Base-by-base conservation (phyloP, 2,329 filamentous ascomycete genomes). In the Sporothrix euskadiensis region DNA sequence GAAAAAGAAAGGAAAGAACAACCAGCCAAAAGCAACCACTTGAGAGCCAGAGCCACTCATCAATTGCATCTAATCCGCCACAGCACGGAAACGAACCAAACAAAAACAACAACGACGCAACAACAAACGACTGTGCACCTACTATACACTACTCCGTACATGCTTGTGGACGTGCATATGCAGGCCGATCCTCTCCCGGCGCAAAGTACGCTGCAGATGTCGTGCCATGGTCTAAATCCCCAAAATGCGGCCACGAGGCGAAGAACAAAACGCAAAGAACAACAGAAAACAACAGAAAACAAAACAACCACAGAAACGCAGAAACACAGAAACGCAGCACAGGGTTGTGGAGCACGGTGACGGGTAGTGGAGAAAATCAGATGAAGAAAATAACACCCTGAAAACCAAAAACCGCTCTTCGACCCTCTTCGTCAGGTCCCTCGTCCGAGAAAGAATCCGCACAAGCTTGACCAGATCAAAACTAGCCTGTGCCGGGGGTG, bases 91-190 rank as follows among this genome's bases (percentile, higher is more conserved):
- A 35, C 52, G 65, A 69, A 69, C 41, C 41, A 54, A 69, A 39
- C 22, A 52, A 30, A 56, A 14, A 56, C 8, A 69, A 49, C 16
- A 56, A 14, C 19, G 19, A 69, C 22, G 16, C 30, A 69, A 69
- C 10, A 59, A 59, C 19, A 47, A 35, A 69, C 66, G 66, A 69
- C 16, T 56, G 68, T 44, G 68, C 68, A 47, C 68, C 19, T 35
- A 35, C 35, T 35, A 8, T 35, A 35, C 35, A 4, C 19, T 35
- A 35, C 35, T 35, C 5, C 8, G 35, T 35, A 35, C 35, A 4
- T 56, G 30, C 39, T 69, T 6, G 26, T 8, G 7, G 9, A 35
- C 35, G 12, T 57, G 68, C 68, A 57, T 70, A 56, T 70, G 68
- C 68, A 70, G n/a, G 69, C 22, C n/a, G 54, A 59, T 30, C 69